Evolutionary conservation across 148 eudicot genomes (phyloP), one percentile per base, ranked within the genome.

Genomic region (Polygonum maritimum): DNA sequence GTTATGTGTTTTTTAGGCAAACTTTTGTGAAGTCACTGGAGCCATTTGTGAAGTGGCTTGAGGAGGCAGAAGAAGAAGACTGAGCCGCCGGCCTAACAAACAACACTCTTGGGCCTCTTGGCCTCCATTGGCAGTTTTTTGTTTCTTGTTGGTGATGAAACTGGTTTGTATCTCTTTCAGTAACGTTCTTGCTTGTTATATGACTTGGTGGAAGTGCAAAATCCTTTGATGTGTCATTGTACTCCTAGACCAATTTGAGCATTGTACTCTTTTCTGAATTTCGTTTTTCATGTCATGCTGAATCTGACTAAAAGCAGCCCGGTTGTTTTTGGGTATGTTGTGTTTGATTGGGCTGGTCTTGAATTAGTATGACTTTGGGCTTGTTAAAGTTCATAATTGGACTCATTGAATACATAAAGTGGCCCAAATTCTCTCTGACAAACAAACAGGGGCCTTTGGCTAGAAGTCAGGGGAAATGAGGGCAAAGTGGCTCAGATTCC

Each of bases 1-100:
- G 19, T 3, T 44, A 3, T 75, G 39, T 58, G n/a, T 0, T 75
- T 8, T 77, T 48, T 83, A 90, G 94, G 84, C 91, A 90, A 82
- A 81, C 80, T 40, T 90, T 88, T 77, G 89, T 88, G 79, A 90
- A 90, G 86, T 81, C 91, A 3, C 77, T 90, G 83, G 94, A 90
- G 82, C 88, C 91, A 2, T 88, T 90, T 78, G 91, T 86, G 62
- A 90, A 85, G 77, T 90, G 94, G 94, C 91, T 88, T 48, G 94
- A 90, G 71, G 94, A 90, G 81, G 94, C 91, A 7, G 94, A 88
- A 79, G 94, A 90, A 73, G 94, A 90, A 79, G 94, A 90, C 35
- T 78, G 75, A 77, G 49, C 45, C 22, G 44, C 45, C 22, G 7
- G 22, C 26, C 15, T 44, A 6, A 44, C 47, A 44, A 44, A 44